Conservation (phyloP, 2,329 filamentous ascomycete species). For the Ascochyta fabae region DNA sequence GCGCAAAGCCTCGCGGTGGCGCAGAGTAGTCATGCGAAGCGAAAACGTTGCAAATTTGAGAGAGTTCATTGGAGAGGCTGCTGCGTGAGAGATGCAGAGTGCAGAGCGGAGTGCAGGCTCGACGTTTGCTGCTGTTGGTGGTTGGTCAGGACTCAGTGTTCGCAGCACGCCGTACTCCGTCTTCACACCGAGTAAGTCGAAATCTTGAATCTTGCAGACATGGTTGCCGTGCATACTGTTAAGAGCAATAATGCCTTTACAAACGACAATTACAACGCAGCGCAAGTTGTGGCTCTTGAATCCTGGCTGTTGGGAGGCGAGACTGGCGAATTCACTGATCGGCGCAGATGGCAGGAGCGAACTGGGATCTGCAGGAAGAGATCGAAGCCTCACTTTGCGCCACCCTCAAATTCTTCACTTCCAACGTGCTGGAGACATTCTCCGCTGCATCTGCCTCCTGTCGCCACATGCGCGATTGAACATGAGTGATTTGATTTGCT, state of each 20-base stretch:
- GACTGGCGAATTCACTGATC: conserved; percentile 1
- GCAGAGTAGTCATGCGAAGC: conserved; percentile 21
- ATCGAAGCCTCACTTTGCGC: conserved; percentile 13
- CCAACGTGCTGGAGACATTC: conserved; percentile 7
- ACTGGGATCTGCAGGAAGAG: conserved; percentile 1
- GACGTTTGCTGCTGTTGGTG: not conserved
- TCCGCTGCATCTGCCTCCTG: not conserved
- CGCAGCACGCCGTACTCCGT: conserved; percentile 11
- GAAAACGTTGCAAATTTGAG: not conserved
- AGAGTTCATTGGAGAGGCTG: not conserved
- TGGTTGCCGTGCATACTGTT: not conserved
- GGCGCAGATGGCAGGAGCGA: conserved; percentile 2
- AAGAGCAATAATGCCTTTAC: not conserved
- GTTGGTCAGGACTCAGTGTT: not conserved
- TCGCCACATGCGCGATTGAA: conserved; percentile 12
- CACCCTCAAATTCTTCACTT: not conserved
- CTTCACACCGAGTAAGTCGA: not conserved
- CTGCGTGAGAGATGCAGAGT: conserved; percentile 13
- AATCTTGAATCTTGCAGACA: not conserved
- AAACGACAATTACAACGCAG: not conserved
- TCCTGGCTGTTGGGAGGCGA: not conserved
- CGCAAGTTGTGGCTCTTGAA: not conserved
- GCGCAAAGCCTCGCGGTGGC: conserved; percentile 4
- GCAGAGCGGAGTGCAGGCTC: conserved; percentile 10
- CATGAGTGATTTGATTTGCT: conserved; percentile 4